Percentiles rank a stretch among this genome's conserved stretches.
These are phyloP conservation scores for Erysiphe pulchra DNA, from an alignment of 2,329 filamentous ascomycete species.

Conservation along the genomic window DNA sequence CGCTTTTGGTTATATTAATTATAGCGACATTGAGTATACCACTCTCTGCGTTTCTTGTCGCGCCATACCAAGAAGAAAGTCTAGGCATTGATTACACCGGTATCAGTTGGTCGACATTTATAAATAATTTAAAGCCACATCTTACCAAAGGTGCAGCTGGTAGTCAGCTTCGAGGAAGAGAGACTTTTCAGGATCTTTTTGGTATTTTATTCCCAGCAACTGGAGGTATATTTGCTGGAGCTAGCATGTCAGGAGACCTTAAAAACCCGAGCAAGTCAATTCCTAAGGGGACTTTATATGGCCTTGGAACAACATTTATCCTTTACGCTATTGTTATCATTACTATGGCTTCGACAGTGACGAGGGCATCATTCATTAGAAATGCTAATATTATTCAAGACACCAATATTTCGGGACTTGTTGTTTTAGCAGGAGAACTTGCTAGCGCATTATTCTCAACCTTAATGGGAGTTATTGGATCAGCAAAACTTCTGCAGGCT, in stretches of 20 bases:
- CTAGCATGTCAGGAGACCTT: constrained; percentile 75
- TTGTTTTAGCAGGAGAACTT: constrained; percentile 61
- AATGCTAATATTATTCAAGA: constrained; percentile 54
- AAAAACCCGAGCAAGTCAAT: constrained; percentile 65
- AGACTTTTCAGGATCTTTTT: constrained; percentile 60
- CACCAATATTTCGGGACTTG: constrained; percentile 45
- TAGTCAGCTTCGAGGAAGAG: constrained; percentile 32
- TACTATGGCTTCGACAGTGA: constrained; percentile 52
- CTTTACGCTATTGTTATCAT: constrained; percentile 54
- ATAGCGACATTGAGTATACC: constrained; percentile 62
- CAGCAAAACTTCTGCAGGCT: constrained; percentile 64
- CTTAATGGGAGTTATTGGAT: constrained; percentile 66
- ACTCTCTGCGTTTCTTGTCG: constrained; percentile 41
- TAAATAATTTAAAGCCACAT: constrained; percentile 45
- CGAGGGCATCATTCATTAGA: constrained; percentile 41
- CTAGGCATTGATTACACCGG: constrained; percentile 55
- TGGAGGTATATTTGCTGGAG: constrained; percentile 38
- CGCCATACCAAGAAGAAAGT: constrained; percentile 37
- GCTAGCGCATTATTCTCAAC: constrained; percentile 66
- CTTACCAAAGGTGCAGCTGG: constrained; percentile 36
- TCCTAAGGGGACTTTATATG: constrained; percentile 59
- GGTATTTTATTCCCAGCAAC: constrained; percentile 57
- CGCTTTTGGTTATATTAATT: constrained; percentile 42
- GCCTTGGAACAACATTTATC: constrained; percentile 49
- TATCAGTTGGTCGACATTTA: constrained; percentile 40